Conservation (phyloP, 768 basidiomycete species). For the Suillus cothurnatus region DNA sequence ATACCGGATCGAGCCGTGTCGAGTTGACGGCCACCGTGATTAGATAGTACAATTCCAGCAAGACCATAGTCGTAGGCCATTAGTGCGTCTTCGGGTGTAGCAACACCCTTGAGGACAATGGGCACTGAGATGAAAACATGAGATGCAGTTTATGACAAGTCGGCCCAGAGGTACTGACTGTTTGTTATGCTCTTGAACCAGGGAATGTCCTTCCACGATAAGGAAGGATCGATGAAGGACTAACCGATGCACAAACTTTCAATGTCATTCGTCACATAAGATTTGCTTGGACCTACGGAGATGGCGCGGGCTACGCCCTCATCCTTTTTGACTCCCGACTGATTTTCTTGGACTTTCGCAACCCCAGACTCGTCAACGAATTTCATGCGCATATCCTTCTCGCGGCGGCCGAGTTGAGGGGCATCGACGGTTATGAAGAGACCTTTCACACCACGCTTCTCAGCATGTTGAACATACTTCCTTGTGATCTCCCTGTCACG, state of each 20-base stretch:
- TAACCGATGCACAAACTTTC: constrained; percentile 26
- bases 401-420: constrained; percentile 91
- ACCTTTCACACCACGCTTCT: constrained; percentile 86
- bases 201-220: constrained; percentile 70
- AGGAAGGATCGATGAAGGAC: constrained; percentile 93
- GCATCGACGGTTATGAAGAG: constrained; percentile 98
- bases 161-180: constrained; percentile 35
- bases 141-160: constrained; percentile 1
- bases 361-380: constrained; percentile 59
- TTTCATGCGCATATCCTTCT: constrained; percentile 97
- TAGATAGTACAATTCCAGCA: constrained; percentile 81
- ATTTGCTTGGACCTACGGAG: constrained; percentile 52
- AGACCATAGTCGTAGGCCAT: constrained; percentile 78
- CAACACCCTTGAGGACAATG: constrained; percentile 84
- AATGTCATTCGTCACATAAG: neutral
- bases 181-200: constrained; percentile 81
- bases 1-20: constrained; percentile 87
- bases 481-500: constrained; percentile 84
- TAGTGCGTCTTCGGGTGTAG: constrained; percentile 63
- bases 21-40: constrained; percentile 80
- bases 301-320: constrained; percentile 96
- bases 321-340: constrained; percentile 67
- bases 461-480: constrained; percentile 87
- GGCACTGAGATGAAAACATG: constrained; percentile 56
- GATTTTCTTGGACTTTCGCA: constrained; percentile 40